A percentile compares a stretch with the other conserved stretches of the same genome.
Evolutionary conservation across 2,329 filamentous ascomycete species (phyloP).

Genomic region (Podosphaera leucotricha): DNA sequence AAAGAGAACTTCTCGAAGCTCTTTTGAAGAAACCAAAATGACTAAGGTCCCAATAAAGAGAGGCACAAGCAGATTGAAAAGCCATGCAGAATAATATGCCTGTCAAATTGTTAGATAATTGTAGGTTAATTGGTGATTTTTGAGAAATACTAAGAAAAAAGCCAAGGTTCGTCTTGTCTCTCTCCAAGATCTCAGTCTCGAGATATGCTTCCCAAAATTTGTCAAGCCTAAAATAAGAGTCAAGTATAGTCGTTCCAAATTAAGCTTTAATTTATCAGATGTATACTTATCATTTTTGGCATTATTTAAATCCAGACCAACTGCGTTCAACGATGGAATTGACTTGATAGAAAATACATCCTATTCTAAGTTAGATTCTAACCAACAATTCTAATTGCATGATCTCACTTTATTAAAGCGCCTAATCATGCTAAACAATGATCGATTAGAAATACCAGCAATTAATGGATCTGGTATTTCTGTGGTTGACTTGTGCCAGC

Average conservation of each 20-base stretch:
- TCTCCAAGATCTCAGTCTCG: conserved; percentile 54
- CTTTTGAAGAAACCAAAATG: conserved; percentile 4
- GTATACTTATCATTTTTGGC: conserved; percentile 68
- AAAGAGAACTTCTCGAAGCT: conserved; percentile 3
- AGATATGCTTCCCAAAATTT: conserved; percentile 47
- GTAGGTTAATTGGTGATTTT: conserved; percentile 20
- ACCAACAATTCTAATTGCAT: not conserved
- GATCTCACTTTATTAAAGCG: not conserved
- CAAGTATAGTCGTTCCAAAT: conserved; percentile 62
- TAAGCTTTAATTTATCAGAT: conserved; percentile 58
- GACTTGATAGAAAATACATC: not conserved
- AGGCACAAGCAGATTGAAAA: conserved; percentile 6
- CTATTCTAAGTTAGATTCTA: not conserved
- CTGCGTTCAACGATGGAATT: not conserved
- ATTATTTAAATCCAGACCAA: conserved; percentile 54
- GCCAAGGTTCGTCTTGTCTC: conserved; percentile 43
- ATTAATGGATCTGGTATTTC: conserved; percentile 1
- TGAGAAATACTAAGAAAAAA: conserved; percentile 21
- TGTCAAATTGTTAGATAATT: not conserved
- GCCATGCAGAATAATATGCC: conserved; percentile 6
- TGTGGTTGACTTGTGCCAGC: not conserved
- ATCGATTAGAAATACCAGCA: not conserved
- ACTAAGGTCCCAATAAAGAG: conserved; percentile 5
- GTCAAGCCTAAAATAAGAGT: conserved; percentile 47
- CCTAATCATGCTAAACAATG: not conserved